These are phyloP conservation scores for Dactylonectria macrodidyma DNA, from an alignment of 2,329 filamentous ascomycete genomes.

Conservation along the genomic window DNA sequence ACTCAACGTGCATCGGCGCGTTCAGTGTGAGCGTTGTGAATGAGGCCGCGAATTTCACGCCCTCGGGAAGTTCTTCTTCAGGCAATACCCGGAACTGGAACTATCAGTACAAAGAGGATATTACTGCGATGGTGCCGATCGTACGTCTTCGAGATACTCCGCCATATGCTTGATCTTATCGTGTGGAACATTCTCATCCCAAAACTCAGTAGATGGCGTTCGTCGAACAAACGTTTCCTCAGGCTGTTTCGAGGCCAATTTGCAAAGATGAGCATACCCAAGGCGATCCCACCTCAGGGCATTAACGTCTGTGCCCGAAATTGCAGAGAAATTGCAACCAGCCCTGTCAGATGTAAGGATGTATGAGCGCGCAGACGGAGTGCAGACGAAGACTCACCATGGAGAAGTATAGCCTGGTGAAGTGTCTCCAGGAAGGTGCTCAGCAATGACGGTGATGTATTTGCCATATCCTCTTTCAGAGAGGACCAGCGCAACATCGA, in stretches of 20 bases:
- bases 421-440: slow-evolving; percentile 59
- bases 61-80: slow-evolving; percentile 47
- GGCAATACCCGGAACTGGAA: slow-evolving; percentile 51
- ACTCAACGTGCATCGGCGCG: slow-evolving; percentile 55
- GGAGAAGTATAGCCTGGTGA: slow-evolving; percentile 52
- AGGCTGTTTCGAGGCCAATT: slow-evolving; percentile 49
- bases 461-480: slow-evolving; percentile 52
- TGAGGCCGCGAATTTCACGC: slow-evolving; percentile 50
- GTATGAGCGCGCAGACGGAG: neutral
- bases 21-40: slow-evolving; percentile 57
- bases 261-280: slow-evolving; percentile 56
- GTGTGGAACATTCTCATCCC: slow-evolving; percentile 56
- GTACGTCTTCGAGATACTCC: slow-evolving; percentile 58
- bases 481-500: slow-evolving; percentile 56
- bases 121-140: slow-evolving; percentile 47
- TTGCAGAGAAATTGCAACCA: slow-evolving; percentile 61
- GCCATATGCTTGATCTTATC: slow-evolving; percentile 59
- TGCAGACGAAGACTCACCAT: neutral
- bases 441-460: slow-evolving; percentile 55
- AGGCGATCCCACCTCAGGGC: slow-evolving; percentile 59
- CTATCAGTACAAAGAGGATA: slow-evolving; percentile 44
- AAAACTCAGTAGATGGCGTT: slow-evolving; percentile 57
- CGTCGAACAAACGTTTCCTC: slow-evolving; percentile 53
- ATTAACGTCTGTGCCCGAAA: slow-evolving; percentile 58
- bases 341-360: slow-evolving; percentile 49